Percentiles rank a stretch among this genome's conserved stretches.
Evolutionary conservation across 768 basidiomycete genomes (phyloP).

Genomic region (Leucocoprinus leucothites): DNA sequence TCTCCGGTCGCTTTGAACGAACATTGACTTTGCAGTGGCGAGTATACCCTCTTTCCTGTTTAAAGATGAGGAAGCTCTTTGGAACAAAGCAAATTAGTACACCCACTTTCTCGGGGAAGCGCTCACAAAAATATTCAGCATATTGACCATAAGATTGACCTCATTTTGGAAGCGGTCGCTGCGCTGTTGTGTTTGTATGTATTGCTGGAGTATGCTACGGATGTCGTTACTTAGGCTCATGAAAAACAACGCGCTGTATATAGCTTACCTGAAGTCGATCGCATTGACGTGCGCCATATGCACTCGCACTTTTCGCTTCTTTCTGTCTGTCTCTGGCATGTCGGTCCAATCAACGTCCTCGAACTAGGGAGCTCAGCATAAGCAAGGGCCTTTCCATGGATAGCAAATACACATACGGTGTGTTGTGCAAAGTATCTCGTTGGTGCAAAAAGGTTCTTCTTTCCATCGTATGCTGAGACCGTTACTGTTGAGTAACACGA

Average conservation of each 20-base stretch:
- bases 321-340: background rate
- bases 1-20: background rate
- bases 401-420: background rate
- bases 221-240: background rate
- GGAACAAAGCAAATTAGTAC: background rate
- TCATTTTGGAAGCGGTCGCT: background rate
- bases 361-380: background rate
- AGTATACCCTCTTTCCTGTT: slow-evolving; percentile 7
- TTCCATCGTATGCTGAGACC: slow-evolving; percentile 29
- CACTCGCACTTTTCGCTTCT: slow-evolving; percentile 11
- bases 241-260: too few relatives aligned
- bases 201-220: slow-evolving; percentile 2
- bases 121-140: slow-evolving; percentile 33
- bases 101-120: slow-evolving; percentile 26
- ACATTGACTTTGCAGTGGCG: slow-evolving; percentile 6
- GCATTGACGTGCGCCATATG: slow-evolving; percentile 22
- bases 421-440: slow-evolving; percentile 16
- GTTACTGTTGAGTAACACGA: background rate
- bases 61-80: background rate
- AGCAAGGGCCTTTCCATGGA: background rate
- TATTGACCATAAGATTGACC: slow-evolving; percentile 21
- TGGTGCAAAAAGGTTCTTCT: slow-evolving; percentile 29
- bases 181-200: background rate
- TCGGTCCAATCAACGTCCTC: background rate
- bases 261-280: slow-evolving; percentile 21